Base-by-base conservation (phyloP, 768 basidiomycete genomes). In the Pleurotus platypus region DNA sequence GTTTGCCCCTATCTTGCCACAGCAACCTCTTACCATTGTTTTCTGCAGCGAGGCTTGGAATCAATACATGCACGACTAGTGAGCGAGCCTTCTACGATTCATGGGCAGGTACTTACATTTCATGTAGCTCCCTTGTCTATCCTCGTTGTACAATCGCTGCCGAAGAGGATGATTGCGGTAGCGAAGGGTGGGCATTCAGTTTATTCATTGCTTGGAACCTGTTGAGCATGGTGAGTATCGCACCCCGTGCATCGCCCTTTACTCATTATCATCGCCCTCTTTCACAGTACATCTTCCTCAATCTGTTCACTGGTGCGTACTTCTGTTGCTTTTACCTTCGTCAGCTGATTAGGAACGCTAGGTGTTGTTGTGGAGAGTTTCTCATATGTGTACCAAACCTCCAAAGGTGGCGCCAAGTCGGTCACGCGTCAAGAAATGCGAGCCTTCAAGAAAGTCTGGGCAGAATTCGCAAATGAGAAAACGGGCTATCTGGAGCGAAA, bases 21-120 rank as follows among this genome's bases (percentile, higher is more conserved):
- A n/a, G n/a, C n/a, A n/a, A n/a, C n/a, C n/a, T n/a, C n/a, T n/a
- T n/a, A n/a, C n/a, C n/a, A n/a, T n/a, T n/a, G n/a, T n/a, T n/a
- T n/a, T n/a, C n/a, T n/a, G n/a, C n/a, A n/a, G 94, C 7, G 95
- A 98, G 69, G 92, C 87, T 0, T 98, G 96, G 96, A 98, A 98
- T 67, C 85, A 88, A 63, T 97, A 88, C 69, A 98, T 98, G 96
- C 95, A 98, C 67, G 92, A 98, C 72, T 96, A 85, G 92, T 94
- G 68, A 66, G 88, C 24, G 8, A 30, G 8, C 43, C 18, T 30
- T 30, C 50, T 22, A 5, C 15, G 30, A 27, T 49, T 8, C 3
- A 26, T 40, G 35, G 35, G 53, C 2, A 58, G 42, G 35, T 22
- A 40, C 49, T 53, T 45, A 65, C n/a, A 24, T 57, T 9, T 49